Evolutionary conservation across 2,329 filamentous ascomycete species (phyloP).

Genomic region (Didymellaceae sp.): DNA sequence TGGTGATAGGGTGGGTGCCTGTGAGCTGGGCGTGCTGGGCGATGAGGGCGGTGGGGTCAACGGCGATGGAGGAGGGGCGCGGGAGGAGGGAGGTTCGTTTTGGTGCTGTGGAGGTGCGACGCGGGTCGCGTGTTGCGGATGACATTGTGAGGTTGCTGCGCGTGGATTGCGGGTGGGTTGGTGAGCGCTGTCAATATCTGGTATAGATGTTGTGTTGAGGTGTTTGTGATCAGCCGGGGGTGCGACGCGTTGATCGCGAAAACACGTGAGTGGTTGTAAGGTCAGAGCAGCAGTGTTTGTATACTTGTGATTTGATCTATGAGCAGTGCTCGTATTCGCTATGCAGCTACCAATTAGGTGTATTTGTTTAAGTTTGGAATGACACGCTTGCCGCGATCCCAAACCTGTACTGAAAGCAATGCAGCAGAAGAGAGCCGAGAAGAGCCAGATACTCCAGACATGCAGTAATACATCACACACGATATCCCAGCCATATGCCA

Average conservation of each 20-base stretch:
- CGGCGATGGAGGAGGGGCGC: slow-evolving; percentile 46
- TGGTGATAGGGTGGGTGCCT: slow-evolving; percentile 80
- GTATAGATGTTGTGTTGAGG: not conserved
- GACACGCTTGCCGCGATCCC: not conserved
- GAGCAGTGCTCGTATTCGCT: not conserved
- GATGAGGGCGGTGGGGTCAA: slow-evolving; percentile 57
- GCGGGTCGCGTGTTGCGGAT: slow-evolving; percentile 28
- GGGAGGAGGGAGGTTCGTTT: slow-evolving; percentile 48
- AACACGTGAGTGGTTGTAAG: slow-evolving; percentile 2
- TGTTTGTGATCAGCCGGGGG: not conserved
- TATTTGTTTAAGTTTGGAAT: not conserved
- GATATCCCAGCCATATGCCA: not conserved
- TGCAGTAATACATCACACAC: not conserved
- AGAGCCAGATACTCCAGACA: not conserved
- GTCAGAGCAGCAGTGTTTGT: not conserved
- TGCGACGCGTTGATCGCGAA: slow-evolving; percentile 5
- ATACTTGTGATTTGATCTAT: not conserved
- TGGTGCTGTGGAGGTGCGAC: slow-evolving; percentile 40
- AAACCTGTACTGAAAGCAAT: not conserved
- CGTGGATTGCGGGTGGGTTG: not conserved
- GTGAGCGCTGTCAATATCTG: not conserved
- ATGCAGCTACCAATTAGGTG: not conserved
- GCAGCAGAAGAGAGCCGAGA: slow-evolving; percentile 1
- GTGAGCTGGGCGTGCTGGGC: slow-evolving; percentile 57
- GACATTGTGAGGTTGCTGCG: slow-evolving; percentile 22